Evolutionary conservation across 2,329 filamentous ascomycete genomes (phyloP).

Genomic region (Trichoderma simmonsii): DNA sequence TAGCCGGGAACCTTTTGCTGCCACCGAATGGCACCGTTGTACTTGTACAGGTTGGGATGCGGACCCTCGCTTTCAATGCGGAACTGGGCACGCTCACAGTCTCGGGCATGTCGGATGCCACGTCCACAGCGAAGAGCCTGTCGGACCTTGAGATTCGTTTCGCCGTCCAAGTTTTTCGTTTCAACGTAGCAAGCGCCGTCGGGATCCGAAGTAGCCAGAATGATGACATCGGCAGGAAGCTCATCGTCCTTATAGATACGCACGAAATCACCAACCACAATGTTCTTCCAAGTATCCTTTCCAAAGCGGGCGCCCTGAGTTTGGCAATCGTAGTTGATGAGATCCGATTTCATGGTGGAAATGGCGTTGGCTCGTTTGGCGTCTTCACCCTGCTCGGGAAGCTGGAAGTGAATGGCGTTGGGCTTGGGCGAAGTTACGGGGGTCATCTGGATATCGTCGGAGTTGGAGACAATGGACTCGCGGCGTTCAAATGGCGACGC

Average conservation of each 20-base stretch:
- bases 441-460: slow-evolving; percentile 88
- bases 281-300: slow-evolving; percentile 89
- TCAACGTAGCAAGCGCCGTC: slow-evolving; percentile 97
- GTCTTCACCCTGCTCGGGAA: slow-evolving; percentile 36
- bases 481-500: slow-evolving; percentile 53
- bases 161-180: slow-evolving; percentile 96
- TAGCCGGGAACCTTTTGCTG: slow-evolving; percentile 66
- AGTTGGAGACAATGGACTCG: slow-evolving; percentile 52
- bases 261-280: slow-evolving; percentile 94
- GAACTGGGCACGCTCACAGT: slow-evolving; percentile 89
- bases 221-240: slow-evolving; percentile 87
- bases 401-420: slow-evolving; percentile 40
- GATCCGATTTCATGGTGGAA: slow-evolving; percentile 47
- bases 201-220: slow-evolving; percentile 86
- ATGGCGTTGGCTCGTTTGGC: slow-evolving; percentile 37
- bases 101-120: slow-evolving; percentile 78
- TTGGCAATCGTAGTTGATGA: slow-evolving; percentile 70
- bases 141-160: slow-evolving; percentile 95
- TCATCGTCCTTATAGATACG: slow-evolving; percentile 96
- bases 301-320: slow-evolving; percentile 78
- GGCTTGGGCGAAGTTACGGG: slow-evolving; percentile 79
- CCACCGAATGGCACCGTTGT: slow-evolving; percentile 88
- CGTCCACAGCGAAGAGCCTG: slow-evolving; percentile 85
- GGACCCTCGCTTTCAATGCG: slow-evolving; percentile 84
- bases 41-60: slow-evolving; percentile 92